These are phyloP conservation scores for Eutrema heterophyllum DNA, from an alignment of 345 rosid species.

Conservation along the genomic window DNA sequence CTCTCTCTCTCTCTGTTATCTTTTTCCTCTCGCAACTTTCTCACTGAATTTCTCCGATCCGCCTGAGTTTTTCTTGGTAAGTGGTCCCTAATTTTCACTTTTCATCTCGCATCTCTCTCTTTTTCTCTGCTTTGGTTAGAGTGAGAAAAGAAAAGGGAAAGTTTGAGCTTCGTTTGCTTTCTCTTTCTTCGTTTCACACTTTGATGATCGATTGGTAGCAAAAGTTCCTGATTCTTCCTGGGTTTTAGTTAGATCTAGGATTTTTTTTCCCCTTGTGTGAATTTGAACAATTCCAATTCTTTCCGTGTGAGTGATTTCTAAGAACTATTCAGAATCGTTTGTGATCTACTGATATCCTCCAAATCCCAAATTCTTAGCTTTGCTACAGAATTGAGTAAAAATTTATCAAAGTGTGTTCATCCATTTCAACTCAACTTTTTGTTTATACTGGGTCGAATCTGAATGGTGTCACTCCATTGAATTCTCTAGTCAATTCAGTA, in stretches of 20 bases:
- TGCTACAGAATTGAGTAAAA: background rate
- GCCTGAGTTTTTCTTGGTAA: slow-evolving; percentile 17
- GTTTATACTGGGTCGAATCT: background rate
- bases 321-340: slow-evolving; percentile 2
- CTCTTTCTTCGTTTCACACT: slow-evolving; percentile 7
- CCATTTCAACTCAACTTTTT: background rate
- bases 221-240: background rate
- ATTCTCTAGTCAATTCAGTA: background rate
- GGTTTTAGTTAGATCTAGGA: slow-evolving; percentile 14
- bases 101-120: background rate
- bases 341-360: background rate
- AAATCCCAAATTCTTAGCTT: background rate
- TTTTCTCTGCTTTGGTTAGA: background rate
- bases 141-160: slow-evolving; percentile 26
- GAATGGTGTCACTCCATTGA: background rate
- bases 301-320: background rate
- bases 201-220: background rate
- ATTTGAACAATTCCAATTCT: slow-evolving; percentile 3
- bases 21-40: background rate
- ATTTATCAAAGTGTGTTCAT: background rate
- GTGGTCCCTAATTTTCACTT: slow-evolving; percentile 20
- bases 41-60: slow-evolving; percentile 20
- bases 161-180: slow-evolving; percentile 8
- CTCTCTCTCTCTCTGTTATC: background rate
- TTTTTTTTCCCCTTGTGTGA: background rate